Base-by-base conservation (phyloP, 2,329 filamentous ascomycete genomes). In the Aspergillus tanneri region DNA sequence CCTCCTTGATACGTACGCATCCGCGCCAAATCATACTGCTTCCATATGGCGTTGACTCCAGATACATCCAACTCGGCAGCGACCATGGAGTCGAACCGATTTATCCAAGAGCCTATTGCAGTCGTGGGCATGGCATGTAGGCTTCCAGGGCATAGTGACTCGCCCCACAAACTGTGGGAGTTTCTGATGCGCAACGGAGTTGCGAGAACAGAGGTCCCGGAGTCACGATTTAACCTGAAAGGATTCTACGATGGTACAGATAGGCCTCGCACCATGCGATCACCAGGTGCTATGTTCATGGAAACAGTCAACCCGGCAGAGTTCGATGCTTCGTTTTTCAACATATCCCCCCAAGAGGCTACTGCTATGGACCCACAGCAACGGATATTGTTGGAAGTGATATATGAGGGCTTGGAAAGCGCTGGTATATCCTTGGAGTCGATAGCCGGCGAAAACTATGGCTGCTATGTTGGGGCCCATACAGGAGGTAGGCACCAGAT, bases 351-450 rank as follows among this genome's bases (percentile, higher is more conserved):
- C 1, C 25, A 43, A 16, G 52, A 54, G 19, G 49, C 49, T 8
- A 45, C 32, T 8, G 32, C 49, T 9, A 54, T 54, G 46, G 52
- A 54, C 9, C 52, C 52, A 9, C 49, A 54, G 22, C 49, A 52
- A 16, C 46, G 46, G 2, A 24, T 49, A 1, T 22, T 54, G 3
- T 21, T 54, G 1, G 49, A 54, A 19, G 43, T 46, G 2, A 39
- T 51, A 8, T 54, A 49, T 14, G 45, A 51, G n/a, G 49, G 34
- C 0, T 21, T 54, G 1, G 52, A 54, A 24, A 49, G 49, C 10
- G 46, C 44, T 6, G 44, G 44, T 1, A 16, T 47, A 9, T n/a
- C 44, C 5, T 9, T 52, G 19, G 49, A 51, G 40, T 22, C 38
- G 7, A 22, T 51, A 6, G 45, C 40, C 2, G 49, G 49, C 16